These are phyloP conservation scores for Mesembryanthemum crystallinum DNA, from an alignment of 148 eudicot genomes.

Conservation along the genomic window DNA sequence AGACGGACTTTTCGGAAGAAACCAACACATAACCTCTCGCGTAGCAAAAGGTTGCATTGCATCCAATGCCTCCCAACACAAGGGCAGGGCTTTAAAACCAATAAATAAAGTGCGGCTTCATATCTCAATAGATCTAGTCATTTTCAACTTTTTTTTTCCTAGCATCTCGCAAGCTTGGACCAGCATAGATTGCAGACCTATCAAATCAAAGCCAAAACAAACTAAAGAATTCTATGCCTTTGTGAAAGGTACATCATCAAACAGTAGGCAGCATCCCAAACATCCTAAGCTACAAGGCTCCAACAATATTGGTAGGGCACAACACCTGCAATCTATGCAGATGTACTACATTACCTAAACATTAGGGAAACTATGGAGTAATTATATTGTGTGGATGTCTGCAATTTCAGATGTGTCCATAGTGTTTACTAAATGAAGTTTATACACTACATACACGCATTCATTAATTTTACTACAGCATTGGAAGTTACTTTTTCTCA, in stretches of 20 bases:
- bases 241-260: constrained; percentile 15
- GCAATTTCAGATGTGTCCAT: too few relatives aligned
- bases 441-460: too few relatives aligned
- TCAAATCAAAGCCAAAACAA: constrained; percentile 16
- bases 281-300: neutral
- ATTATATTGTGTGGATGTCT: neutral
- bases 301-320: constrained; percentile 22
- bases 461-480: too few relatives aligned
- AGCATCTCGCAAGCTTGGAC: constrained; percentile 2
- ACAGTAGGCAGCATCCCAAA: neutral
- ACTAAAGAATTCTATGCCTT: too few relatives aligned
- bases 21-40: too few relatives aligned
- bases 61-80: neutral
- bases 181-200: constrained; percentile 9
- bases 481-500: too few relatives aligned
- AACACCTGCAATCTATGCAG: neutral
- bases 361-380: neutral
- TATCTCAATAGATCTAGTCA: constrained; percentile 17
- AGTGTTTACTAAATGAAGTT: too few relatives aligned
- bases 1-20: too few relatives aligned
- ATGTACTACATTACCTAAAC: constrained; percentile 1
- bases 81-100: neutral
- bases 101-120: constrained; percentile 1
- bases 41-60: too few relatives aligned
- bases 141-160: neutral